phyloP scores from a whole-genome alignment of 768 basidiomycete species.

The Agaricus subrufescens region DNA sequence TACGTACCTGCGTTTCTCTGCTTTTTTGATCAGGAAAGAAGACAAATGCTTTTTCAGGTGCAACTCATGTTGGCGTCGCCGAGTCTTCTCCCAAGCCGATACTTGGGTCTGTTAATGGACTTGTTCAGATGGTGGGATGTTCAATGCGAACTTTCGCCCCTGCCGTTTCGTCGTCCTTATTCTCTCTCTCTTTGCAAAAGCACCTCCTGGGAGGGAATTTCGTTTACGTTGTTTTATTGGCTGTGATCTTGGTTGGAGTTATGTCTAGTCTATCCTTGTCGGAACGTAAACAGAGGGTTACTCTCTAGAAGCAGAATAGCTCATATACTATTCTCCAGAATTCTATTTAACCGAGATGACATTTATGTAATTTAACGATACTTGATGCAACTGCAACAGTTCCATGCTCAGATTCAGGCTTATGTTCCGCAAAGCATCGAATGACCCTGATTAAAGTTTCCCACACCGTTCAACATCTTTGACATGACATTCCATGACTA shows the following conservation, averaged over 20 bases:
- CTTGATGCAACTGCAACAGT: too few species aligned
- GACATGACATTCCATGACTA: too few species aligned
- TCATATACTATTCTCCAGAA: neutral
- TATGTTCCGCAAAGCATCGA: neutral
- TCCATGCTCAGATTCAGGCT: neutral
- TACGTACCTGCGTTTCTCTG: conserved; percentile 16
- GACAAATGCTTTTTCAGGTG: conserved; percentile 29
- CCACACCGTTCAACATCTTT: too few species aligned
- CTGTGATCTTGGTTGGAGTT: conserved; percentile 21
- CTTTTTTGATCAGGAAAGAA: neutral
- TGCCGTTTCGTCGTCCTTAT: conserved; percentile 49
- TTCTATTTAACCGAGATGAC: too few species aligned
- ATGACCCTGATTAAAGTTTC: neutral
- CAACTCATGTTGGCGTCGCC: conserved; percentile 39
- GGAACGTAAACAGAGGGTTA: neutral
- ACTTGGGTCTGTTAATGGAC: conserved; percentile 49
- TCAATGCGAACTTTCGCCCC: conserved; percentile 49
- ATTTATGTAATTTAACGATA: too few species aligned
- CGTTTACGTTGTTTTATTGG: conserved; percentile 33
- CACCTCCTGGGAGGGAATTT: conserved; percentile 42
- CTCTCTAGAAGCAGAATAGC: neutral
- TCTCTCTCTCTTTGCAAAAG: conserved; percentile 44
- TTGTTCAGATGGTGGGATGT: conserved; percentile 50
- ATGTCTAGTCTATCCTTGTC: neutral
- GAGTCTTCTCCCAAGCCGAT: conserved; percentile 33